Evolutionary conservation across 2,329 filamentous ascomycete genomes (phyloP).

Genomic region (Hypoxylon sp.): DNA sequence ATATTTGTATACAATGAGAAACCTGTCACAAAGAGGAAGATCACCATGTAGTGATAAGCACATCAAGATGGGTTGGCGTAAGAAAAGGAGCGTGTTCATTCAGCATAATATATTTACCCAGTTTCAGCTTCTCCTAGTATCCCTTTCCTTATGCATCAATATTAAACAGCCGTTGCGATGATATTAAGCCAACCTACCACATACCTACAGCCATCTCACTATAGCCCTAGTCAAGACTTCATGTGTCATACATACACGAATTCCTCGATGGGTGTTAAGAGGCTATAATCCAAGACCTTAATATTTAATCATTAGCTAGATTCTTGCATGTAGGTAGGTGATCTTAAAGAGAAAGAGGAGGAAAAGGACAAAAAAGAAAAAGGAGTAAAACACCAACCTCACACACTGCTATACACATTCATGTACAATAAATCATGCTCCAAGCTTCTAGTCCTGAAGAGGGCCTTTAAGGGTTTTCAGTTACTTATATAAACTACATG

Average conservation of each 20-base stretch:
- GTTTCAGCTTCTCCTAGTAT: background rate
- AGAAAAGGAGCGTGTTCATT: background rate
- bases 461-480: background rate
- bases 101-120: background rate
- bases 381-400: no score
- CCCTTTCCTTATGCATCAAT: background rate
- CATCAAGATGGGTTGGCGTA: background rate
- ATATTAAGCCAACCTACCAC: background rate
- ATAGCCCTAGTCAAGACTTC: background rate
- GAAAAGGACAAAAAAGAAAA: no score
- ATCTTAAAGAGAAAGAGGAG: background rate
- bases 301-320: background rate
- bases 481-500: background rate
- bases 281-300: background rate
- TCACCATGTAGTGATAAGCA: background rate
- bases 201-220: conserved; percentile 7
- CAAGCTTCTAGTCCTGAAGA: background rate
- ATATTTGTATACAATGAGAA: background rate
- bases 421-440: background rate
- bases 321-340: background rate
- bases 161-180: background rate
- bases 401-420: background rate
- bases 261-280: background rate
- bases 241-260: background rate
- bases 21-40: background rate